Conservation (phyloP, 2,329 filamentous ascomycete species). For the Arthrobotrys musiformis region DNA sequence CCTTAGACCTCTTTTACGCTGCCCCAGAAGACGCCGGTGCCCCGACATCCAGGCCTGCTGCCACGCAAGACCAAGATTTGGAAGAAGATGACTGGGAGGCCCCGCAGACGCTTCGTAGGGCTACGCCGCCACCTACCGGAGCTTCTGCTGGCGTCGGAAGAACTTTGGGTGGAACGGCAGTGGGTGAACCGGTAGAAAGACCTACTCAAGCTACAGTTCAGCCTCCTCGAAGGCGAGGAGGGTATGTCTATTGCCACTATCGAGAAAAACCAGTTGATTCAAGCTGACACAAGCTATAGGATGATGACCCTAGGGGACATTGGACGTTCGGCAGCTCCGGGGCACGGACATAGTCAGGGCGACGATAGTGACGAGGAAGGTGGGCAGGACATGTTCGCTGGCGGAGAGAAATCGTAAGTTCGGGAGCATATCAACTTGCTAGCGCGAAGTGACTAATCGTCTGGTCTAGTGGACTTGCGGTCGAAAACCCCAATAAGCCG, state of each 20-base stretch:
- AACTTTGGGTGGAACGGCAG: slow-evolving; percentile 28
- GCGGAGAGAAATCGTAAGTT: slow-evolving; percentile 81
- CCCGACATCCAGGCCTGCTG: slow-evolving; percentile 23
- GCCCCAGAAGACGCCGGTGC: slow-evolving; percentile 33
- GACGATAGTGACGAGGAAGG: slow-evolving; percentile 69
- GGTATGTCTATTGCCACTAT: slow-evolving; percentile 11
- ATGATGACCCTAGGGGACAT: slow-evolving; percentile 51
- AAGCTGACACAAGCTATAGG: slow-evolving; percentile 1
- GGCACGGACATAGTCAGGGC: slow-evolving; percentile 67
- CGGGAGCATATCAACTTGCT: slow-evolving; percentile 60
- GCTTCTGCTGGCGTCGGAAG: slow-evolving; percentile 6
- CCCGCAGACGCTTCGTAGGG: slow-evolving; percentile 36
- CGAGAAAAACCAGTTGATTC: not conserved
- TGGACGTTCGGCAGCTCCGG: slow-evolving; percentile 19
- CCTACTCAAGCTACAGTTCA: not conserved
- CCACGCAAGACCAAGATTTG: not conserved
- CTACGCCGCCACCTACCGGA: slow-evolving; percentile 41
- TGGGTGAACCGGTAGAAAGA: slow-evolving; percentile 15
- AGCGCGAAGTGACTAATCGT: slow-evolving; percentile 60
- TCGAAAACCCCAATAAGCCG: slow-evolving; percentile 69
- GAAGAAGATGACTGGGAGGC: slow-evolving; percentile 51
- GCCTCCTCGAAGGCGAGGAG: slow-evolving; percentile 43
- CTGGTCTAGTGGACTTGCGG: slow-evolving; percentile 68
- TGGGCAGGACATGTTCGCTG: slow-evolving; percentile 79
- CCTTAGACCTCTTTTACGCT: slow-evolving; percentile 51